Base-by-base conservation (phyloP, 2,329 filamentous ascomycete species). In the Neofusicoccum kwambonambiense region DNA sequence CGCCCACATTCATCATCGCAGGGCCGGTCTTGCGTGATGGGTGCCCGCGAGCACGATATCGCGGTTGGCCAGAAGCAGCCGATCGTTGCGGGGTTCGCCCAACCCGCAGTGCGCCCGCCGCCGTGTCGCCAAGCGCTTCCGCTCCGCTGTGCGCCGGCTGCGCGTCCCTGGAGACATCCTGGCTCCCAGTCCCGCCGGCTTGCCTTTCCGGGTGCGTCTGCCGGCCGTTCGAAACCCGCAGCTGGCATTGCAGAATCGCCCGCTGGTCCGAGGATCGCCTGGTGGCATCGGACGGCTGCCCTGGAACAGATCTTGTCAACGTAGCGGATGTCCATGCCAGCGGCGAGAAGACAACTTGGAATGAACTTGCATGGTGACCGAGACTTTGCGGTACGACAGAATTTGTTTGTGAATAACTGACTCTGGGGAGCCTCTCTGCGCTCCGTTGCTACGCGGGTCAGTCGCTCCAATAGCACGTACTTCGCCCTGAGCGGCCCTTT, bases 21-120 rank as follows among this genome's bases (percentile, higher is more conserved):
- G 52, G 62, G 42, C 35, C 15, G 5, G 34, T 65, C 63, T 65
- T 65, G 63, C 63, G 63, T 65, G 63, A 52, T 65, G 27, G 63
- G 22, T 35, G 27, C 22, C 27, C 45, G 22, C 50, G 34, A 64
- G 62, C 62, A 64, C 62, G 62, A 64, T 64, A 64, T 65, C 56
- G 42, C 42, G 31, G 56, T 60, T 47, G 56, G 41, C 42, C 15
- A 60, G 31, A 45, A 13, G 39, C 39, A 42, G 62, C 35, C 62
- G 62, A 56, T 57, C 62, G 50, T 39, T 57, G 62, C 61, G 50
- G 50, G 50, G 61, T 56, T 56, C 45, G 60, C 37, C 61, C 61
- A 45, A 47, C 45, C 45, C 58, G n/a, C 34, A 42, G 19, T 17
- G 12, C 11, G 56, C 56, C 42, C 54, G 22, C 31, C 27, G 5